Percentiles rank a stretch among this genome's conserved stretches.
Evolutionary conservation across 805 yeast species (phyloP).

Genomic region (Metschnikowia colocasiae): DNA sequence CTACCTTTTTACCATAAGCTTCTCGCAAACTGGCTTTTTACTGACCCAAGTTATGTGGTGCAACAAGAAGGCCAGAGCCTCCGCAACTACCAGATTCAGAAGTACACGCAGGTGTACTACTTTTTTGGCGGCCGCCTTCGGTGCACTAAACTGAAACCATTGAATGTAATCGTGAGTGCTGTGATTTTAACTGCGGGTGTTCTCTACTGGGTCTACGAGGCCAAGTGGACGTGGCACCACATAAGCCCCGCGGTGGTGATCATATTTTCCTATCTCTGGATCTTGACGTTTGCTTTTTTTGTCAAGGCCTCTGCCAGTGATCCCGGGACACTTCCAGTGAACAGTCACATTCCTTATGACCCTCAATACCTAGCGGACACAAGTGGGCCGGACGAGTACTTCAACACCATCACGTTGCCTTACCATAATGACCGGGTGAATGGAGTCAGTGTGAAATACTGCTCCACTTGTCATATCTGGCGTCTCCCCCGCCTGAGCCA

Average conservation of each 20-base stretch:
- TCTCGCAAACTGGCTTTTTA: conserved; percentile 24
- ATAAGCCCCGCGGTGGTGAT: conserved; percentile 55
- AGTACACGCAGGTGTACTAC: conserved; percentile 35
- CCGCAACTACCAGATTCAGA: conserved; percentile 44
- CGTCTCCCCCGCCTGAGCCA: conserved; percentile 67
- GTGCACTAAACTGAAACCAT: conserved; percentile 39
- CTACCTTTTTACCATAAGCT: conserved; percentile 7
- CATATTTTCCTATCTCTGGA: conserved; percentile 57
- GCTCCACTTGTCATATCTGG: conserved; percentile 56
- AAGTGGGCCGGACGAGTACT: conserved; percentile 49
- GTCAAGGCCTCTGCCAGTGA: conserved; percentile 56
- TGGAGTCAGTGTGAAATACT: conserved; percentile 51
- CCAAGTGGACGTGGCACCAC: conserved; percentile 54
- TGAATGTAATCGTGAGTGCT: conserved; percentile 34
- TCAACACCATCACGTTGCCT: conserved; percentile 23
- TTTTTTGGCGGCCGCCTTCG: conserved; percentile 65
- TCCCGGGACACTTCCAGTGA: conserved; percentile 69
- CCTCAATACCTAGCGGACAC: conserved; percentile 2
- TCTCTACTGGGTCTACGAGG: conserved; percentile 45
- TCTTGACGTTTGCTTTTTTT: conserved; percentile 45
- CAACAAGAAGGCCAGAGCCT: conserved; percentile 2
- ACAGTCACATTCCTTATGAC: conserved; percentile 49
- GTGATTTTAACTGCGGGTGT: conserved; percentile 45
- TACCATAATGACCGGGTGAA: conserved; percentile 17
- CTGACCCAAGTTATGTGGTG: conserved; percentile 20